Percentiles rank a stretch among this genome's conserved stretches.
Conservation (phyloP, 306 rosid genomes). For the Cicer pinnatifidum region DNA sequence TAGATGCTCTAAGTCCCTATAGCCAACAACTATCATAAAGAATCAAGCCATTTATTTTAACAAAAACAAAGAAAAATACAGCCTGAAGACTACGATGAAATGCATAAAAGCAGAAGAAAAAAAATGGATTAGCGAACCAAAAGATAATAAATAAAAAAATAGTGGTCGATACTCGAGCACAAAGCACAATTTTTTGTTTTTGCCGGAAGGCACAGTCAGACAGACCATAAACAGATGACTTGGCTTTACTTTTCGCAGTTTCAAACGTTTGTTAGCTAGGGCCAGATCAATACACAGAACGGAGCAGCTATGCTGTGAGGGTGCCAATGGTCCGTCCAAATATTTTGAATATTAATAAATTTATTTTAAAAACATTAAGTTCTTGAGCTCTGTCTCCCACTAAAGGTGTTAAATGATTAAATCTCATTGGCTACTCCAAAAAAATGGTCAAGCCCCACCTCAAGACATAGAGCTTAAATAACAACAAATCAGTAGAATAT, state of each 20-base stretch:
- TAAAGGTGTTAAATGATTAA: neutral
- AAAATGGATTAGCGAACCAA: constrained; percentile 17
- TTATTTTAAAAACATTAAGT: neutral
- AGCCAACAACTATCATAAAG: constrained; percentile 40
- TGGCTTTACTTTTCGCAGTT: constrained; percentile 3
- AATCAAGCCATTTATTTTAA: constrained; percentile 31
- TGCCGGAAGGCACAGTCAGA: constrained; percentile 5
- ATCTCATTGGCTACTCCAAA: neutral
- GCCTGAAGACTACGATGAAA: constrained; percentile 23
- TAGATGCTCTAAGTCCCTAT: constrained; percentile 85
- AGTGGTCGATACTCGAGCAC: constrained; percentile 16
- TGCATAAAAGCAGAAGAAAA: constrained; percentile 39
- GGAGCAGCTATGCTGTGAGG: constrained; percentile 7
- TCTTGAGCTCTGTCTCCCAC: neutral
- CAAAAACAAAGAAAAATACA: constrained; percentile 30
- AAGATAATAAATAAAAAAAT: constrained; percentile 7
- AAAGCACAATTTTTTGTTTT: neutral
- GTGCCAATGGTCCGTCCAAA: neutral
- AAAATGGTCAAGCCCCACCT: neutral
- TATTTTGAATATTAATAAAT: neutral
- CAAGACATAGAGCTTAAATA: constrained; percentile 17
- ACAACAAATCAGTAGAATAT: constrained; percentile 5
- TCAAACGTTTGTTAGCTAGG: neutral
- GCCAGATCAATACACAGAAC: neutral
- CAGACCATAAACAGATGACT: constrained; percentile 4